A percentile compares a stretch with the other conserved stretches of the same genome.
Evolutionary conservation across 192 early-diverging fungal genomes (phyloP).

Genomic region (Funneliformis geosporum): DNA sequence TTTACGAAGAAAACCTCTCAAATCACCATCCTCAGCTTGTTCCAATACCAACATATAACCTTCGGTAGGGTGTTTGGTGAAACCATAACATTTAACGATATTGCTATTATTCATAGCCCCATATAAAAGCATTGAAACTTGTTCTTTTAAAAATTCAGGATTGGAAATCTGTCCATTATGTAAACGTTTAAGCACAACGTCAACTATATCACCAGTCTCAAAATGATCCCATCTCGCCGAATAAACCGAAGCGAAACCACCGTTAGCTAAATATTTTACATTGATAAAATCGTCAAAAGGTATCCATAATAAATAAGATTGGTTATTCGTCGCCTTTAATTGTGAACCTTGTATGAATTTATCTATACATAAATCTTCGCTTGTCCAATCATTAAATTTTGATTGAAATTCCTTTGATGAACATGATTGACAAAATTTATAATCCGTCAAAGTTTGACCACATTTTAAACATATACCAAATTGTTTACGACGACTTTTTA

Average conservation of each 20-base stretch:
- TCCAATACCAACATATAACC: constrained; percentile 22
- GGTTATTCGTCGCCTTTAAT: neutral
- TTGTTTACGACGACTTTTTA: neutral
- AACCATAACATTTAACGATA: neutral
- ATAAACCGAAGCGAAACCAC: constrained; percentile 16
- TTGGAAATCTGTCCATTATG: constrained; percentile 13
- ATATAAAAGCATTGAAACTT: constrained; percentile 3
- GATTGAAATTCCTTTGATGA: constrained; percentile 6
- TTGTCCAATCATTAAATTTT: constrained; percentile 10
- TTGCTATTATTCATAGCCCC: neutral
- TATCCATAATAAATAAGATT: constrained; percentile 18
- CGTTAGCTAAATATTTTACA: neutral
- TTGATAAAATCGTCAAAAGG: constrained; percentile 8
- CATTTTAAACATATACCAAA: neutral
- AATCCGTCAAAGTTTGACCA: neutral
- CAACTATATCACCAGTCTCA: neutral
- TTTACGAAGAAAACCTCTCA: neutral
- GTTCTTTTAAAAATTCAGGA: constrained; percentile 21
- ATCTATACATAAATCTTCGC: constrained; percentile 9
- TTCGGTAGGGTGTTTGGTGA: constrained; percentile 17
- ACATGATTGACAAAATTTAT: neutral
- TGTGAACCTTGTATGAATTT: constrained; percentile 1
- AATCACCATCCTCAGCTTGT: constrained; percentile 6
- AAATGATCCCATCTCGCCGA: constrained; percentile 5
- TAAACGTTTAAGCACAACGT: constrained; percentile 2